phyloP scores from a whole-genome alignment of 768 basidiomycete species.

The Mycena rebaudengoi region DNA sequence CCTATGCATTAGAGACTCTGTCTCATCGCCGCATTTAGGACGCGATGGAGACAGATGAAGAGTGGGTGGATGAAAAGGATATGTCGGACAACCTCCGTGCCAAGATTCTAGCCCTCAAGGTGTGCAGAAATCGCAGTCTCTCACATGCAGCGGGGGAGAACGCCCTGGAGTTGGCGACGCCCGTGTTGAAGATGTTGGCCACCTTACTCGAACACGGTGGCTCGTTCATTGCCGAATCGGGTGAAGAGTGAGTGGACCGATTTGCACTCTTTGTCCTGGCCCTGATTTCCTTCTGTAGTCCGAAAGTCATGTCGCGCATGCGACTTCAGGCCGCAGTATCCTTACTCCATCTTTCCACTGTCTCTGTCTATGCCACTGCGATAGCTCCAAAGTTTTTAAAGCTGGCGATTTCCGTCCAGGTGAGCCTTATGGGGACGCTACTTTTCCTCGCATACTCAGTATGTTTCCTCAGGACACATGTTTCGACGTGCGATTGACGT shows the following conservation, averaged over 20 bases:
- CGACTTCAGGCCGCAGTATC: slow-evolving; percentile 85
- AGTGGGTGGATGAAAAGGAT: slow-evolving; percentile 81
- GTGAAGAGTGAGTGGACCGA: slow-evolving; percentile 61
- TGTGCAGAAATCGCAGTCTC: slow-evolving; percentile 83
- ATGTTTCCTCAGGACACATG: slow-evolving; percentile 73
- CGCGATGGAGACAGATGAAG: slow-evolving; percentile 66
- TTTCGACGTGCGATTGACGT: slow-evolving; percentile 83
- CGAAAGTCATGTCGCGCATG: slow-evolving; percentile 76
- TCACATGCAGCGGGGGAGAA: slow-evolving; percentile 66
- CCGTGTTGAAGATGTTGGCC: slow-evolving; percentile 79
- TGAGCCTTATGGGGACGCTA: slow-evolving; percentile 39
- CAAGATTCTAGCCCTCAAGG: slow-evolving; percentile 80
- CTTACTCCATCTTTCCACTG: slow-evolving; percentile 77
- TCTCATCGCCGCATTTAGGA: slow-evolving; percentile 47
- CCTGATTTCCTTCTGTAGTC: slow-evolving; percentile 43
- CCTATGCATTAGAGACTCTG: not conserved
- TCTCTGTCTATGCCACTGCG: slow-evolving; percentile 62
- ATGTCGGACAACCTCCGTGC: slow-evolving; percentile 68
- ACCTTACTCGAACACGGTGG: slow-evolving; percentile 77
- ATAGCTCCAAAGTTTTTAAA: slow-evolving; percentile 70
- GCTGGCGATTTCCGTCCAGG: slow-evolving; percentile 81
- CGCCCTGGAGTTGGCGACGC: slow-evolving; percentile 73
- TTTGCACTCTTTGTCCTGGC: slow-evolving; percentile 24
- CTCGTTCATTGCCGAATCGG: slow-evolving; percentile 54
- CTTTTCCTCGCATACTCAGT: not conserved